phyloP scores from a whole-genome alignment of 768 basidiomycete genomes.

The Myochromella boudieri region DNA sequence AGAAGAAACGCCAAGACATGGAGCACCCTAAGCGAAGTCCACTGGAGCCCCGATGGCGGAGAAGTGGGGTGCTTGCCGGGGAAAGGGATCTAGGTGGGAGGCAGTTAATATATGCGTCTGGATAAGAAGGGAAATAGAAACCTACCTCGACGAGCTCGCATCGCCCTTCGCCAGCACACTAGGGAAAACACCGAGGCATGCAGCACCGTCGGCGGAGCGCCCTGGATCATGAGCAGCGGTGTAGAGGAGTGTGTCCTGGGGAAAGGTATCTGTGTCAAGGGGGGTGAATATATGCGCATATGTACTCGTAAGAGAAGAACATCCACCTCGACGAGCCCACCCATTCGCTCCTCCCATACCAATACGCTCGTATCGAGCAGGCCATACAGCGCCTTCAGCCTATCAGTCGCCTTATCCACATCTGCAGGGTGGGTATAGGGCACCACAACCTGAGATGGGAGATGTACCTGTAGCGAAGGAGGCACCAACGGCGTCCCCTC shows the following conservation, averaged over 20 bases:
- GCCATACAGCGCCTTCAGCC: slow-evolving; percentile 62
- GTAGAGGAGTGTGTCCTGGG: too few relatives aligned
- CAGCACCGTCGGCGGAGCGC: too few relatives aligned
- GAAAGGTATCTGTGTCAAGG: too few relatives aligned
- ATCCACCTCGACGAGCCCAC: slow-evolving; percentile 34
- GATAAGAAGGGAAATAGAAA: too few relatives aligned
- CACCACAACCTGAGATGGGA: slow-evolving; percentile 60
- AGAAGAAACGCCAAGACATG: slow-evolving; percentile 68
- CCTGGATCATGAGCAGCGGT: too few relatives aligned
- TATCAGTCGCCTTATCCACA: slow-evolving; percentile 42
- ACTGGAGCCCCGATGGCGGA: slow-evolving; percentile 51
- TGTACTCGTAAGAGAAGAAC: slow-evolving; percentile 1
- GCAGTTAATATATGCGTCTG: too few relatives aligned
- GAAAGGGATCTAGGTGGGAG: slow-evolving; percentile 32
- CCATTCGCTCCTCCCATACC: slow-evolving; percentile 21
- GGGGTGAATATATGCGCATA: slow-evolving; percentile 18
- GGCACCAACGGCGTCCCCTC: slow-evolving; percentile 23
- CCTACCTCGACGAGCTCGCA: too few relatives aligned
- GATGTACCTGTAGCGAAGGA: slow-evolving; percentile 46
- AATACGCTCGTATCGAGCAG: slow-evolving; percentile 61
- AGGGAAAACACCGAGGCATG: too few relatives aligned
- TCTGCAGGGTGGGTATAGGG: slow-evolving; percentile 63
- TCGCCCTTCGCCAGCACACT: too few relatives aligned
- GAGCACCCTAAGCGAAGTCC: slow-evolving; percentile 67
- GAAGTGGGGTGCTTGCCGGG: slow-evolving; percentile 20